These are phyloP conservation scores for Elsinoe perseae DNA, from an alignment of 2,329 filamentous ascomycete species.

Conservation along the genomic window DNA sequence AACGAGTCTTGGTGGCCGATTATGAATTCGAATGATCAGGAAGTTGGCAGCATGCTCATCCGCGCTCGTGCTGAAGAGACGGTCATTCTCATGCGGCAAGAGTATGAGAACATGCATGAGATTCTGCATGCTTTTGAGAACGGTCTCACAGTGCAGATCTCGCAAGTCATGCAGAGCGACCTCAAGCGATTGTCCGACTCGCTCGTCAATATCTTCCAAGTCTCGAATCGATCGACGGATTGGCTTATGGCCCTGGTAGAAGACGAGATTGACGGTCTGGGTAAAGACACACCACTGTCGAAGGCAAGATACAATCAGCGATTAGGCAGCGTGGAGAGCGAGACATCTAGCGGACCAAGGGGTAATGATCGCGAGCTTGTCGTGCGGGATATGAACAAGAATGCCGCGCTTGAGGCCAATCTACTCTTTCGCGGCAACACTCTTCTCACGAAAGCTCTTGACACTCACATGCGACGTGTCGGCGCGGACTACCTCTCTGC, in stretches of 20 bases:
- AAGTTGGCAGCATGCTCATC: slow-evolving; percentile 76
- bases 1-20: slow-evolving; percentile 82
- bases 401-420: slow-evolving; percentile 80
- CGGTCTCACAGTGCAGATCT: slow-evolving; percentile 76
- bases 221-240: slow-evolving; percentile 72
- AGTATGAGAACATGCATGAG: slow-evolving; percentile 77
- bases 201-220: slow-evolving; percentile 90
- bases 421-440: slow-evolving; percentile 93
- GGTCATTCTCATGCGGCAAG: slow-evolving; percentile 74
- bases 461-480: slow-evolving; percentile 89
- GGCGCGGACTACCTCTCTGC: slow-evolving; percentile 91
- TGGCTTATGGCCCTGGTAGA: slow-evolving; percentile 93
- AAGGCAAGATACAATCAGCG: slow-evolving; percentile 61
- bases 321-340: slow-evolving; percentile 62
- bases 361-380: slow-evolving; percentile 57
- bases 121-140: slow-evolving; percentile 78
- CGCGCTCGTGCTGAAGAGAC: slow-evolving; percentile 79
- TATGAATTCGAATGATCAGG: slow-evolving; percentile 65
- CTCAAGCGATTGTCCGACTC: slow-evolving; percentile 75
- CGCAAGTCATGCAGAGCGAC: slow-evolving; percentile 67
- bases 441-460: slow-evolving; percentile 82
- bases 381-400: slow-evolving; percentile 70
- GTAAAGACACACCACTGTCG: slow-evolving; percentile 68
- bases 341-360: slow-evolving; percentile 34
- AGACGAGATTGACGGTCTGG: slow-evolving; percentile 90